Evolutionary conservation across 352 stramenopile species (phyloP), one percentile per base, ranked within the genome.

Genomic region (Globisporangium acanthophoron): DNA sequence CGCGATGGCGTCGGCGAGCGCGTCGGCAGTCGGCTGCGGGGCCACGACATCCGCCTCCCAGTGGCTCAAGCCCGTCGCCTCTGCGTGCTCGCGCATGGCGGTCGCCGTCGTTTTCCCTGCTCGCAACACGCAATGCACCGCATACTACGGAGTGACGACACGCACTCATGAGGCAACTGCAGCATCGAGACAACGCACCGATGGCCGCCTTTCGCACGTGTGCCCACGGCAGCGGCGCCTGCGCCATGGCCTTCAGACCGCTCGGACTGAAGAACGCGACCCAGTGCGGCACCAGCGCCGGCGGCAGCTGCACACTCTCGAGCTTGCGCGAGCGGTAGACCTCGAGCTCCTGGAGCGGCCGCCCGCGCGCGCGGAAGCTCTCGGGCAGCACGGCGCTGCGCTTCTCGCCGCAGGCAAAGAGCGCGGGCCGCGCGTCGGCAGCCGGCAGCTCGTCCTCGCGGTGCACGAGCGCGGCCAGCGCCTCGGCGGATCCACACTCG

Each of bases 231-330:
- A 85, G 40, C 33, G 50, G 33, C 29, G 88, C 21, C 1, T 65
- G 62, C 9, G 78, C 77, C 3, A 79, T 70, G 11, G 73, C 80
- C 39, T 85, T 81, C 5, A 94, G 65, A 3, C 85, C 85, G 41
- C 85, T 94, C 0, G 85, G 85, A 58, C 85, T 94, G 58, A 94
- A 94, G 67, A 87, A 92, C 16, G 78, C 81, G 33, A 92, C 65
- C 85, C 85, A 94, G 13, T 81, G 57, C 7, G 80, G 81, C 27
- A 49, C 52, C 31, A 70, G 78, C 44, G 56, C 64, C 13, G 55
- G 44, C 40, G 81, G 75, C 37, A 92, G 48, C 35, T 61, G 51
- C 6, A 92, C 65, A 20, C 71, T 65, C n/a, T 71, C 50, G 11
- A 89, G 66, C 2, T 74, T 52, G 51, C 71, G 79, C 31, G 78